Evolutionary conservation across 2,329 filamentous ascomycete genomes (phyloP).

Genomic region (Macrophomina tecta): DNA sequence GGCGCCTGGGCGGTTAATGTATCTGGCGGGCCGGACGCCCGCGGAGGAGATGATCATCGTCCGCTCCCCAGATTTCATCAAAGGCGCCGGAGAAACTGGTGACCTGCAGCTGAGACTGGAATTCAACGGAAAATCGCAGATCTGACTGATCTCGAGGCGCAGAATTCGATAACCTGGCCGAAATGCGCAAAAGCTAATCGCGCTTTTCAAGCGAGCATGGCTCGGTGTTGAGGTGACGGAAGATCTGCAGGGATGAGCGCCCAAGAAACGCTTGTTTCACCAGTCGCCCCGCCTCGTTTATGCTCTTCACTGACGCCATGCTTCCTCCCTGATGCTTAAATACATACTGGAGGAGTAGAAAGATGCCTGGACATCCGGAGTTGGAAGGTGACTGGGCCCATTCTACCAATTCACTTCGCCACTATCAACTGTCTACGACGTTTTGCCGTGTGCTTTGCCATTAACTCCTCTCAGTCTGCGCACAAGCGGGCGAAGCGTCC

Average conservation of each 20-base stretch:
- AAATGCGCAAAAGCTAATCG: too few species aligned
- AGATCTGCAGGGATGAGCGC: background rate
- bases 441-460: too few species aligned
- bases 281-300: slow-evolving; percentile 3
- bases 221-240: slow-evolving; percentile 5
- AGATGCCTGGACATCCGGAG: too few species aligned
- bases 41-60: slow-evolving; percentile 11
- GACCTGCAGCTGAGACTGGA: background rate
- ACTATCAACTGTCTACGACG: too few species aligned
- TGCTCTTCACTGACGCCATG: background rate
- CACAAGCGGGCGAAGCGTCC: too few species aligned
- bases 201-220: background rate
- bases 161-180: background rate
- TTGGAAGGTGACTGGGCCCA: too few species aligned
- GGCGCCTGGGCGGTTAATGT: background rate
- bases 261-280: slow-evolving; percentile 3
- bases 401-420: too few species aligned
- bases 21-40: slow-evolving; percentile 5
- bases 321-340: background rate
- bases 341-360: too few species aligned
- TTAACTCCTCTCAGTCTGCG: too few species aligned
- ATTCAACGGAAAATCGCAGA: background rate
- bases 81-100: slow-evolving; percentile 11
- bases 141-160: background rate
- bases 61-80: slow-evolving; percentile 21